Base-by-base conservation (phyloP, 257 asterid genomes). In the Penstemon newberryi region DNA sequence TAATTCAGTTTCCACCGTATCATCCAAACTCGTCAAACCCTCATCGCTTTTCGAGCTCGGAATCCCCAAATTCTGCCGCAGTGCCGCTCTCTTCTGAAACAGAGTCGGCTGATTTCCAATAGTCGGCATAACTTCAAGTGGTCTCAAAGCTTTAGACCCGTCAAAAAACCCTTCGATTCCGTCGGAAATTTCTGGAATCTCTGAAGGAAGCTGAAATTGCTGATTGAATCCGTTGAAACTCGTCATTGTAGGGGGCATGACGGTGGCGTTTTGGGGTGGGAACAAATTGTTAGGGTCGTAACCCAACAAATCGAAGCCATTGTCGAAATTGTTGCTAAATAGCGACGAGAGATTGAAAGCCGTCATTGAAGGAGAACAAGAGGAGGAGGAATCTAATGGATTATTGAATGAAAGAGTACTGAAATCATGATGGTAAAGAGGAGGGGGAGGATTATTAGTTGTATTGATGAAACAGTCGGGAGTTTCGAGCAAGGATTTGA, bases 61-160 rank as follows among this genome's bases (percentile, higher is more conserved):
- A 43, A 78, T 53, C 75, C 70, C 79, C 56, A 66, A 55, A 56
- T 60, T 79, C 70, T 77, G 82, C 73, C 82, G 76, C 75, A 74
- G 43, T 60, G 87, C 82, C 50, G 83, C 85, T 67, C 85, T 65
- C 78, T 80, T 80, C 78, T 83, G 83, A 37, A 83, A 83, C 56
- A 80, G 80, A 44, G 83, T 78, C 40, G 83, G 83, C 63, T 51
- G 84, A 33, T 75, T 80, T 63, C 85, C 88, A 4, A 72, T 52
- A 5, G 75, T 60, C 61, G 85, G 77, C 73, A 50, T 58, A 42
- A 63, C 80, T 49, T 73, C 75, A 15, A 82, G 84, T 18, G 84
- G 87, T 46, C 77, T 74, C 82, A 82, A 59, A 70, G 74, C 60
- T 72, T 79, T 77, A 9, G 81, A 70, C 70, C 80, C 72, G 72